Percentiles rank a stretch among this genome's conserved stretches.
Evolutionary conservation across 306 rosid genomes (phyloP).

Genomic region (Prunus dulcis): DNA sequence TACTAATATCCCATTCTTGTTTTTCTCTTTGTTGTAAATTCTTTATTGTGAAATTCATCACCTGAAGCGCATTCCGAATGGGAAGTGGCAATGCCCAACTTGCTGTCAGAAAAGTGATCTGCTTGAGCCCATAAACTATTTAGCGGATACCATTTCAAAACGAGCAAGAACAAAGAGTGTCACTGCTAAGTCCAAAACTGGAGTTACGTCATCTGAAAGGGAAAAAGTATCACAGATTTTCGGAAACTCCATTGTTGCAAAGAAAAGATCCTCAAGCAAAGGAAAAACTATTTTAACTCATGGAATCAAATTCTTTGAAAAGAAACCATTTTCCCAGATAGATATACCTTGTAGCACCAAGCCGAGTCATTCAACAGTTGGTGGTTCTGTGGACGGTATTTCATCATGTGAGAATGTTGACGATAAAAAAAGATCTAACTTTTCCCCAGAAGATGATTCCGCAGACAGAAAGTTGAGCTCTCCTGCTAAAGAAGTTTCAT

Average conservation of each 20-base stretch:
- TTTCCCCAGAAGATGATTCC: conserved; percentile 39
- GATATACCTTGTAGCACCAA: conserved; percentile 53
- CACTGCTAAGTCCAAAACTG: conserved; percentile 53
- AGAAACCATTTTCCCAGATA: conserved; percentile 38
- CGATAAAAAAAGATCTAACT: conserved; percentile 41
- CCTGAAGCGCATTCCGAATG: conserved; percentile 84
- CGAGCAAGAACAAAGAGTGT: conserved; percentile 85
- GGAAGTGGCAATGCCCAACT: conserved; percentile 94
- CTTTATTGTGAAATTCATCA: conserved; percentile 27
- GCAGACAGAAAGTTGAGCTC: conserved; percentile 43
- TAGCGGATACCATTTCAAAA: conserved; percentile 66
- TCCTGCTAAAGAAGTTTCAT: conserved; percentile 44
- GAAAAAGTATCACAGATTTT: conserved; percentile 72
- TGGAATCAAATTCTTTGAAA: conserved; percentile 45
- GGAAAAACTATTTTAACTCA: conserved; percentile 56
- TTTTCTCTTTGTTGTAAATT: conserved; percentile 14
- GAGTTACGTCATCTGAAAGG: conserved; percentile 51
- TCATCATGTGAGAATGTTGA: conserved; percentile 52
- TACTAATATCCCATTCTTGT: conserved; percentile 1
- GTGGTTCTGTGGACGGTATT: conserved; percentile 44
- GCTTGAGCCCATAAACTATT: conserved; percentile 48
- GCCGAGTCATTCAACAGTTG: conserved; percentile 45
- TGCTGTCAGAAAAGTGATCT: conserved; percentile 72
- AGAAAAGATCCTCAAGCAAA: conserved; percentile 80
- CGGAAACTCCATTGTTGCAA: conserved; percentile 71